A percentile compares a stretch with the other conserved stretches of the same genome.
phyloP scores from a whole-genome alignment of 139 green algal species.

The Micractinium sp. region DNA sequence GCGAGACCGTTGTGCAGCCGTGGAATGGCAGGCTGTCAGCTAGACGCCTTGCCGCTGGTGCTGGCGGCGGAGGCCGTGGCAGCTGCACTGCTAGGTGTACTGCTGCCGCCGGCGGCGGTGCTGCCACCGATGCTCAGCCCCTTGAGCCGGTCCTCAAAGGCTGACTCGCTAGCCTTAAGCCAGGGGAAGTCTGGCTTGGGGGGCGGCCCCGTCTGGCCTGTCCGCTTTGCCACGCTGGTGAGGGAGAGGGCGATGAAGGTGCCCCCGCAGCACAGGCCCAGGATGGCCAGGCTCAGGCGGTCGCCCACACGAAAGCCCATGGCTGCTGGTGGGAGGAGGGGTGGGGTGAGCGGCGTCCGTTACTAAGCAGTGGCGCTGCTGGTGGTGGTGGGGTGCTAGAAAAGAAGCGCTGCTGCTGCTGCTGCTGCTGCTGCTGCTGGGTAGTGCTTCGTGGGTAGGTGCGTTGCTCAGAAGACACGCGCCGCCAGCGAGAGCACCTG shows the following conservation, averaged over 20 bases:
- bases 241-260: constrained; percentile 47
- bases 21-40: no score
- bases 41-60: background rate
- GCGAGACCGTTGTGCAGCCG: no score
- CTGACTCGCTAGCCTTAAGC: constrained; percentile 9
- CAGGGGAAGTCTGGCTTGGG: constrained; percentile 22
- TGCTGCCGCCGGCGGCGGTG: background rate
- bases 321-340: no score
- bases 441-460: background rate
- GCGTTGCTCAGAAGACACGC: constrained; percentile 56
- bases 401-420: constrained; percentile 12
- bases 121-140: background rate
- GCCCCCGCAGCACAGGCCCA: constrained; percentile 32
- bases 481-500: constrained; percentile 62
- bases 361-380: background rate
- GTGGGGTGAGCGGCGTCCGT: background rate
- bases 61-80: background rate
- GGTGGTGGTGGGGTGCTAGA: background rate
- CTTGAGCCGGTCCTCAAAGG: constrained; percentile 17
- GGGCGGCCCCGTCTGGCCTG: background rate
- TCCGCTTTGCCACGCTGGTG: constrained; percentile 30
- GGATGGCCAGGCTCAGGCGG: constrained; percentile 24
- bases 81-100: background rate
- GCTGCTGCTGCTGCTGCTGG: constrained; percentile 3
- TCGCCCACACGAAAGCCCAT: constrained; percentile 26